Evolutionary conservation across 805 yeast species (phyloP), one percentile per base, ranked within the genome.

Genomic region (Phaffomyces antillensis): DNA sequence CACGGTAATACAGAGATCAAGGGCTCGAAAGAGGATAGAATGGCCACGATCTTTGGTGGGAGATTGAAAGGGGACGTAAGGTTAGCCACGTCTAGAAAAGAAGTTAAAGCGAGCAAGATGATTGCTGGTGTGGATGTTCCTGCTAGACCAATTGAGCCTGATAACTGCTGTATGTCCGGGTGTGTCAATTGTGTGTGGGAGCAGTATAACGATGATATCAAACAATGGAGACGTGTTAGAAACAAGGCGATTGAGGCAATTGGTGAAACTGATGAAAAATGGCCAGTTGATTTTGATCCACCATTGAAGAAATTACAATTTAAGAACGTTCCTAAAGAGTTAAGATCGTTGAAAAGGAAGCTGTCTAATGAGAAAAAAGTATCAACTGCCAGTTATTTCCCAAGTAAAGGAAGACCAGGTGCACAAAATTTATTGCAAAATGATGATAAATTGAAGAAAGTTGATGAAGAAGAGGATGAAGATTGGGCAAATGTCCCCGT

Each of bases 131-230:
- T 93, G 0, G 62, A 60, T 8, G 95, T 91, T 0, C 96, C 96
- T 3, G 78, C 76, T n/a, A 76, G 73, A 59, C 98, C 99, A 0
- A 69, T 66, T 5, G 96, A 87, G 54, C 98, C 98, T 2, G 96
- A 90, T 54, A 89, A 91, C 62, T 91, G 99, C 63, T 91, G 99
- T 64, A 89, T 89, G 96, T 82, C 93, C 46, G 99, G 99, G 1
- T 91, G 99, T 63, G 81, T 87, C 28, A 89, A 91, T 64, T 91
- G 99, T 63, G 98, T 91, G 2, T 93, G 98, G 98, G 96, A 90
- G 55, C 67, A 86, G 44, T 91, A 79, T 61, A 82, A 84, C 52
- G 97, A 91, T 43, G 98, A 93, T 60, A 57, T 90, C 41, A 81
- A 79, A 50, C 87, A 87, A 31, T 93, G 96, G 96, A 78, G 80